These are phyloP conservation scores for Patellifolia procumbens DNA, from an alignment of 179 eudicot species.

Conservation along the genomic window DNA sequence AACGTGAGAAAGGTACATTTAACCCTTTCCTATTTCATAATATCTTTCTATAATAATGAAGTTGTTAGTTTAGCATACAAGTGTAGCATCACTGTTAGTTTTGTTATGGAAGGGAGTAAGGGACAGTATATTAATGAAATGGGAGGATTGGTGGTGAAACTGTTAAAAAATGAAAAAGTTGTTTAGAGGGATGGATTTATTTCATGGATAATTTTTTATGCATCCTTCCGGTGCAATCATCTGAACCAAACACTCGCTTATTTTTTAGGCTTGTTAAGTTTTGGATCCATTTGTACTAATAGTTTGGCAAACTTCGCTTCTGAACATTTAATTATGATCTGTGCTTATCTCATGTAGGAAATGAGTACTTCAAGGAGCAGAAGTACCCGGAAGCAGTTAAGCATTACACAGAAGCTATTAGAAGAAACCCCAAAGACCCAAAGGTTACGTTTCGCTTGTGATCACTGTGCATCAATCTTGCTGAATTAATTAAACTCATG, in stretches of 20 bases:
- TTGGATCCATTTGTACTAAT: too few relatives aligned
- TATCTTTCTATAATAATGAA: too few relatives aligned
- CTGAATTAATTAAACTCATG: neutral
- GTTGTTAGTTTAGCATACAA: neutral
- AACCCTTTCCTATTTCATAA: neutral
- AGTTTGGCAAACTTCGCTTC: too few relatives aligned
- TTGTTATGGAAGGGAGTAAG: too few relatives aligned
- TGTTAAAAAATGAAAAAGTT: too few relatives aligned
- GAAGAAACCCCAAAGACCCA: constrained; percentile 77
- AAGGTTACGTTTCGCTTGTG: constrained; percentile 38
- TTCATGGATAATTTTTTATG: too few relatives aligned
- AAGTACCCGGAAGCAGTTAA: constrained; percentile 83
- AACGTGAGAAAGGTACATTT: constrained; percentile 87
- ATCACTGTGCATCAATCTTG: neutral
- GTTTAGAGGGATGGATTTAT: too few relatives aligned
- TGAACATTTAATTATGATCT: neutral
- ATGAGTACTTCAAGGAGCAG: constrained; percentile 74
- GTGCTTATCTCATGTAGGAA: constrained; percentile 39
- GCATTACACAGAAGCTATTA: constrained; percentile 82
- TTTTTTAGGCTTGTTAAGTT: too few relatives aligned
- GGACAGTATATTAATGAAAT: too few relatives aligned
- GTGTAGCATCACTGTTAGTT: neutral
- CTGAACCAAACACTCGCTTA: too few relatives aligned
- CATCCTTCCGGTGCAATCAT: too few relatives aligned
- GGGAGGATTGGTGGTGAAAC: too few relatives aligned